phyloP scores from a whole-genome alignment of 495 filamentous ascomycete species.

The Xylaria castorea region DNA sequence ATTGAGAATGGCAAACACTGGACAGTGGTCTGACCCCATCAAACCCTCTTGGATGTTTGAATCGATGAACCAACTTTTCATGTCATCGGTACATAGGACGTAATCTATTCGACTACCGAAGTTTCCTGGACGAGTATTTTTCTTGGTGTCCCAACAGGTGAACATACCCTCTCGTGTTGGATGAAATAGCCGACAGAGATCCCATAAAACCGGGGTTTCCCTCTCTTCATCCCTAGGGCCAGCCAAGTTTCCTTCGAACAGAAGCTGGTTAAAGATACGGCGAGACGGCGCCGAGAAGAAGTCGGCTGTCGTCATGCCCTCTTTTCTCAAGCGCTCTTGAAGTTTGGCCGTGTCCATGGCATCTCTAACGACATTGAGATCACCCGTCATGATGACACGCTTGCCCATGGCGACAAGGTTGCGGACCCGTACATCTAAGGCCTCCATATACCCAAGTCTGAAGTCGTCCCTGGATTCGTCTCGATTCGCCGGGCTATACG shows the following conservation, averaged over 20 bases:
- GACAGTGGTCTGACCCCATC: constrained; percentile 96
- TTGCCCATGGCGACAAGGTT: constrained; percentile 85
- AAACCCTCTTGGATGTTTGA: constrained; percentile 96
- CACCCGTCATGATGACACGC: constrained; percentile 81
- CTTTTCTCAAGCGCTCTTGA: constrained; percentile 73
- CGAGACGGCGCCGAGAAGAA: constrained; percentile 78
- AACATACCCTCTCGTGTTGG: constrained; percentile 86
- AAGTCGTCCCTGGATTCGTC: constrained; percentile 87
- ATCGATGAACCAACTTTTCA: constrained; percentile 83
- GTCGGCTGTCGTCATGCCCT: constrained; percentile 67
- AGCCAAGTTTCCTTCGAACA: constrained; percentile 73
- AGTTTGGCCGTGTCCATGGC: constrained; percentile 77
- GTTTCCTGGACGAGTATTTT: constrained; percentile 89
- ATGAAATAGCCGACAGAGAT: constrained; percentile 86
- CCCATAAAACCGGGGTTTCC: constrained; percentile 78
- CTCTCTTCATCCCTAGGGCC: constrained; percentile 74
- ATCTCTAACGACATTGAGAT: constrained; percentile 84
- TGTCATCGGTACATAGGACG: constrained; percentile 79
- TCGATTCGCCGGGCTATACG: constrained; percentile 87
- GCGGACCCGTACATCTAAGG: constrained; percentile 80
- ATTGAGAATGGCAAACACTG: constrained; percentile 82
- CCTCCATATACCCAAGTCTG: constrained; percentile 77
- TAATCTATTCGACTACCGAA: constrained; percentile 93
- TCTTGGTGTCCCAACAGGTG: constrained; percentile 90
- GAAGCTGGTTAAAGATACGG: constrained; percentile 82